Base-by-base conservation (phyloP, 352 stramenopile genomes). In the Globisporangium echinulatum region DNA sequence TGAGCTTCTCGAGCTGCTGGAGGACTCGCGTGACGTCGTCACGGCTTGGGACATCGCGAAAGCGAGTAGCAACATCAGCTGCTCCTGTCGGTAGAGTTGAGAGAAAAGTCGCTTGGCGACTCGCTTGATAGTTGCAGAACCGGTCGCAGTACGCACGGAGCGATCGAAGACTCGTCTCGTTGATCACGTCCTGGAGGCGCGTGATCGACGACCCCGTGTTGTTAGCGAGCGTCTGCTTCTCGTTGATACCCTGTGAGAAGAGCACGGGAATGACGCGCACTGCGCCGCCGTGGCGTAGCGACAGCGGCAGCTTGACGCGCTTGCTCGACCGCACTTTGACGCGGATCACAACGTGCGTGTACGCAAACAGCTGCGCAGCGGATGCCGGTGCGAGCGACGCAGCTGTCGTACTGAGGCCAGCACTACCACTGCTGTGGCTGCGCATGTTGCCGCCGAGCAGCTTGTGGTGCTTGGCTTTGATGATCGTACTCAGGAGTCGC, bases 191-290 rank as follows among this genome's bases (percentile, higher is more conserved):
- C 58, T 94, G 85, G 8, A 94, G 63, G 9, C 81, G 68, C 17
- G 82, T 92, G n/a, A 85, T 70, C 0, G 82, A 89, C 7, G 82
- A 85, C 36, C 80, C 80, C 1, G 85, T 94, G 66, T 93, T 88
- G 75, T 97, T 97, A 3, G 87, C 88, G 8, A 97, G 49, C 39
- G 89, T 96, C 69, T 97, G 89, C 67, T 93, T 96, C 67, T 97
- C 91, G 62, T 97, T 97, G 66, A 97, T 97, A 19, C 91, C 91
- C 56, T 97, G 85, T 0, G 85, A 87, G 61, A 94, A 94, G 39
- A 94, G 66, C 61, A 92, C 77, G 10, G 84, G 84, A 36, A 66
- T 83, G 9, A 94, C 84, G 38, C 77, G 79, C 63, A 94, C 79
- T 7, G 68, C 68, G 14, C 76, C 79, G n/a, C 87, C 80, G 11